Conservation (phyloP, 768 basidiomycete species). For the Psilocybe cubensis region DNA sequence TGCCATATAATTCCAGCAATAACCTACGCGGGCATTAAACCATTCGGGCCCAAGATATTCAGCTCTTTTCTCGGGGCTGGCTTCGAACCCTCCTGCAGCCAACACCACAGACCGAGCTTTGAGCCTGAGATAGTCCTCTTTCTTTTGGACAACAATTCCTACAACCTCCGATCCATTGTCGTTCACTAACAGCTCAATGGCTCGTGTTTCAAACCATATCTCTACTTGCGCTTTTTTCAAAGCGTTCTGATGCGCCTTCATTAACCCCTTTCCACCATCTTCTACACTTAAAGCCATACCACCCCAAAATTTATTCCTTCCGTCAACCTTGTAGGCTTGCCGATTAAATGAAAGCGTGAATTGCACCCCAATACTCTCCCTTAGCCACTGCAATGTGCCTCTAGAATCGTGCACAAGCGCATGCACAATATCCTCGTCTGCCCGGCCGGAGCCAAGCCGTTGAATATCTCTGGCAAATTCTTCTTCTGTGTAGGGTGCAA, state of each 20-base stretch:
- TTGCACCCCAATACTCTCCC: slow-evolving; percentile 49
- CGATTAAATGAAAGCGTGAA: slow-evolving; percentile 65
- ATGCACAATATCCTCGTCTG: slow-evolving; percentile 51
- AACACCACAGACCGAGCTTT: slow-evolving; percentile 52
- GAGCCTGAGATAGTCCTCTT: slow-evolving; percentile 40
- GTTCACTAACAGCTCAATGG: slow-evolving; percentile 36
- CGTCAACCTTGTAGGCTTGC: slow-evolving; percentile 68
- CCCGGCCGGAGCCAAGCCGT: slow-evolving; percentile 55
- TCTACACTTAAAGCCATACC: slow-evolving; percentile 65
- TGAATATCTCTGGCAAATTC: slow-evolving; percentile 63
- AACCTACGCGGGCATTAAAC: slow-evolving; percentile 55
- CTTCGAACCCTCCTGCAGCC: slow-evolving; percentile 71
- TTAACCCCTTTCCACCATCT: slow-evolving; percentile 71
- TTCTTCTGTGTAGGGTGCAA: slow-evolving; percentile 58
- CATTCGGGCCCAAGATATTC: slow-evolving; percentile 63
- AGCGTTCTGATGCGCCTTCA: slow-evolving; percentile 54
- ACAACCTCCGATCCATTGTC: slow-evolving; percentile 38
- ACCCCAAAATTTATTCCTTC: slow-evolving; percentile 72
- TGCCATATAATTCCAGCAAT: not conserved
- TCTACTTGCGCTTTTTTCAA: slow-evolving; percentile 54
- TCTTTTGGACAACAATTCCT: slow-evolving; percentile 48
- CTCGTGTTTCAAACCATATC: slow-evolving; percentile 60
- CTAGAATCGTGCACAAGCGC: slow-evolving; percentile 60
- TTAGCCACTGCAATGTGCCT: slow-evolving; percentile 61
- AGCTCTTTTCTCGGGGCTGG: slow-evolving; percentile 51